Evolutionary conservation across 2,329 filamentous ascomycete genomes (phyloP).

Genomic region (Curvularia sp.): DNA sequence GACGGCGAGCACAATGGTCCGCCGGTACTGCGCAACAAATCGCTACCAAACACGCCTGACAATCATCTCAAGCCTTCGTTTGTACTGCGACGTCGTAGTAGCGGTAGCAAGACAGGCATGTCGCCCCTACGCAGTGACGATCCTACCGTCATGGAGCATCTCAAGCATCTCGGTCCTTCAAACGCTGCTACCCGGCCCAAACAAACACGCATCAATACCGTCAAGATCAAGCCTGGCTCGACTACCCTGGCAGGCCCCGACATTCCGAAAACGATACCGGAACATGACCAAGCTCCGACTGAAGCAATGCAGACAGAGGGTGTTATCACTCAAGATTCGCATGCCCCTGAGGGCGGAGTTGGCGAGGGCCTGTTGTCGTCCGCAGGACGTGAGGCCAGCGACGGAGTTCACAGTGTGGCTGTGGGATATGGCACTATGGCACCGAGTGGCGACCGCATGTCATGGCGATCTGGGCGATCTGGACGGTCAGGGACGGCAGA

Average conservation of each 20-base stretch:
- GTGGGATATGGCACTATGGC: slow-evolving; percentile 56
- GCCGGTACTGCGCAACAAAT: slow-evolving; percentile 35
- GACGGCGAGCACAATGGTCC: slow-evolving; percentile 28
- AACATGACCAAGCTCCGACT: slow-evolving; percentile 45
- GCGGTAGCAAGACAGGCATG: slow-evolving; percentile 47
- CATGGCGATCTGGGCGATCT: slow-evolving; percentile 37
- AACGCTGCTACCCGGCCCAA: slow-evolving; percentile 68
- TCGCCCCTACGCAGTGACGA: slow-evolving; percentile 59
- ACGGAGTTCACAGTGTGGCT: slow-evolving; percentile 68
- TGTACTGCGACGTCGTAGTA: slow-evolving; percentile 56
- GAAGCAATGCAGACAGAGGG: slow-evolving; percentile 15
- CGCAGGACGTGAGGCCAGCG: slow-evolving; percentile 66
- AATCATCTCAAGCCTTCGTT: slow-evolving; percentile 50
- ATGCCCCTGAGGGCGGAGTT: slow-evolving; percentile 60
- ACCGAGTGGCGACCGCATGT: slow-evolving; percentile 37
- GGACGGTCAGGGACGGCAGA: slow-evolving; percentile 15
- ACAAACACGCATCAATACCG: slow-evolving; percentile 66
- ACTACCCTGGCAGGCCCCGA: slow-evolving; percentile 66
- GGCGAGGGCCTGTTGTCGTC: slow-evolving; percentile 62
- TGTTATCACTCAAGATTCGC: slow-evolving; percentile 29
- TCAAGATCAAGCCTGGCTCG: slow-evolving; percentile 70
- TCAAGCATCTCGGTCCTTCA: slow-evolving; percentile 70
- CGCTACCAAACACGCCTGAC: slow-evolving; percentile 40
- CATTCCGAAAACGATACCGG: slow-evolving; percentile 53
- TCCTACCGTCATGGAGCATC: slow-evolving; percentile 64